Conservation (phyloP, 78 protist genomes). For the Neovahlkampfia damariscottae region DNA sequence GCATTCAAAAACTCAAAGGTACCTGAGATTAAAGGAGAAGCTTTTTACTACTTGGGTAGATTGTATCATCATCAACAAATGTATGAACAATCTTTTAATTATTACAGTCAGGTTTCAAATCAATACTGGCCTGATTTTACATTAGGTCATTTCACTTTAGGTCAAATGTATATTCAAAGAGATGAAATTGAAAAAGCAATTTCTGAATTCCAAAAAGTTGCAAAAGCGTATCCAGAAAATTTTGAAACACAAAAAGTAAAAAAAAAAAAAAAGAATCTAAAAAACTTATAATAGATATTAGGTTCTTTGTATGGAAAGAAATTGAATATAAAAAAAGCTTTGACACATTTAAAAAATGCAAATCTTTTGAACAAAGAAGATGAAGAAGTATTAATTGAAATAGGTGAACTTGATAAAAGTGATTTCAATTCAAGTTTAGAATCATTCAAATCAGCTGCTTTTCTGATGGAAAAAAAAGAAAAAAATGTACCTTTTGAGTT, state of each 20-base stretch:
- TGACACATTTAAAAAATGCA: background rate
- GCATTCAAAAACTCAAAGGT: background rate
- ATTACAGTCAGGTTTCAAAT: background rate
- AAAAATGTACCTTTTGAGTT: background rate
- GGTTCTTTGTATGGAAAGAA: background rate
- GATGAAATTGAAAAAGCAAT: background rate
- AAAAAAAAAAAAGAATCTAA: no score
- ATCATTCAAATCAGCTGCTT: background rate
- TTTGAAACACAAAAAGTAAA: background rate
- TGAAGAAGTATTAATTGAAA: background rate
- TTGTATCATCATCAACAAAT: background rate
- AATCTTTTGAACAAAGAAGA: background rate
- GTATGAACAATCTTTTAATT: background rate
- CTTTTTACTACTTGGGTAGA: background rate
- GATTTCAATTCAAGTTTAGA: background rate
- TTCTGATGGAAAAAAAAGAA: background rate
- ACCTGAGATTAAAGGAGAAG: background rate
- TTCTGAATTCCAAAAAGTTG: background rate
- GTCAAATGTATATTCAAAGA: background rate
- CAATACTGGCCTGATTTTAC: background rate
- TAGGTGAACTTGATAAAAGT: background rate
- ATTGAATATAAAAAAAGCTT: background rate
- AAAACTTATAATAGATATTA: no score
- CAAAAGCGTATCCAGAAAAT: background rate
- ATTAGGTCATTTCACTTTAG: background rate